Evolutionary conservation across 176 grass and related monocot genomes (phyloP).

Genomic region (Guadua angustifolia): DNA sequence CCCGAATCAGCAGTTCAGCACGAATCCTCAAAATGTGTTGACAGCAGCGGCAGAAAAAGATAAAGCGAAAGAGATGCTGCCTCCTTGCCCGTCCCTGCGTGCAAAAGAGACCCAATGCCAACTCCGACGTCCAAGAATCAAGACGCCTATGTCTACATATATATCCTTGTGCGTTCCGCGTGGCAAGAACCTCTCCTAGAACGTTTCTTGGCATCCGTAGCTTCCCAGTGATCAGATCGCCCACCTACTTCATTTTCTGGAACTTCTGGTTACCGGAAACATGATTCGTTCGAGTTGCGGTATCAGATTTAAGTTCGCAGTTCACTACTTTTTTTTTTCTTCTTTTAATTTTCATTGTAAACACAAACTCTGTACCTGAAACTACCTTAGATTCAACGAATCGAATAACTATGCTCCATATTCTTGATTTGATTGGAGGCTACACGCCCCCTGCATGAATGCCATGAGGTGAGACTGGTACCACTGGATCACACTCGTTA

Average conservation of each 20-base stretch:
- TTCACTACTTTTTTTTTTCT: too few relatives aligned
- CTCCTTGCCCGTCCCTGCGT: neutral
- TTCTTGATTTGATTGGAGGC: conserved; percentile 23
- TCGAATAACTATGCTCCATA: too few relatives aligned
- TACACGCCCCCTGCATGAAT: neutral
- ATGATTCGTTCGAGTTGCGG: too few relatives aligned
- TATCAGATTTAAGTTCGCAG: too few relatives aligned
- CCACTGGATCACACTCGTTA: neutral
- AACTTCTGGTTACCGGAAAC: neutral
- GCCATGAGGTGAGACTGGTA: neutral
- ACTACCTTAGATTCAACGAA: too few relatives aligned
- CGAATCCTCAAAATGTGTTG: conserved; percentile 49
- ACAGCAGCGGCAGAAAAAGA: conserved; percentile 37
- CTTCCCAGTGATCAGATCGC: conserved; percentile 27
- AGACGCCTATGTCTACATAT: neutral
- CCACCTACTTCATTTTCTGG: neutral
- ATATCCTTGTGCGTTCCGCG: neutral
- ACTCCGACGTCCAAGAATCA: conserved; percentile 14
- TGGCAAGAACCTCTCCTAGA: neutral
- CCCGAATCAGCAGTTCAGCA: neutral
- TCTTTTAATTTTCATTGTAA: too few relatives aligned
- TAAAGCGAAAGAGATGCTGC: conserved; percentile 44
- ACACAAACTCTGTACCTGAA: too few relatives aligned
- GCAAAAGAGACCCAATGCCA: conserved; percentile 10
- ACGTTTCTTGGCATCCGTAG: conserved; percentile 2